Evolutionary conservation across 495 filamentous ascomycete species (phyloP).

Genomic region (Aspergillus saccharolyticus): DNA sequence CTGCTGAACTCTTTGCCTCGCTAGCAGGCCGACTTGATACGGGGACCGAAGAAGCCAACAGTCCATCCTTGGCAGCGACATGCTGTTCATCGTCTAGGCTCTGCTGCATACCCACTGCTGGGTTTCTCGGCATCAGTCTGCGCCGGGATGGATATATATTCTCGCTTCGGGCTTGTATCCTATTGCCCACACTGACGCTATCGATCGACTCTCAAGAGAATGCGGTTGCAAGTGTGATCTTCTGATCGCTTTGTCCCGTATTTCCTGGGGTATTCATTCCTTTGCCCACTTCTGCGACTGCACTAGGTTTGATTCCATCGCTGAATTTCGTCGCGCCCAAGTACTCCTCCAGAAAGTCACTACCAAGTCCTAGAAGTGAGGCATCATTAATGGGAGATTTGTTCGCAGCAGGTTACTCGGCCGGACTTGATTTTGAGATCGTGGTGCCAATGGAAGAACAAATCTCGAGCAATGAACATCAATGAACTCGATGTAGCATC

Average conservation of each 20-base stretch:
- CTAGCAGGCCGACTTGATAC: slow-evolving; percentile 9
- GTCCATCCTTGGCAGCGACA: slow-evolving; percentile 14
- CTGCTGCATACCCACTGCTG: slow-evolving; percentile 10
- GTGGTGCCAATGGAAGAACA: too few species aligned
- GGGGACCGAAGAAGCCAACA: slow-evolving; percentile 2
- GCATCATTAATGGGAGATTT: too few species aligned
- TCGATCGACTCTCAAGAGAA: slow-evolving; percentile 3
- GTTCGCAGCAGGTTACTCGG: too few species aligned
- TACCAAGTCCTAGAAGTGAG: too few species aligned
- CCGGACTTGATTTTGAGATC: too few species aligned
- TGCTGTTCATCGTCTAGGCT: slow-evolving; percentile 16
- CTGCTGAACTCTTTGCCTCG: slow-evolving; percentile 27
- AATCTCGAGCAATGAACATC: too few species aligned
- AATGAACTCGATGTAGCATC: neutral
- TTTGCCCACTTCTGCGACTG: too few species aligned
- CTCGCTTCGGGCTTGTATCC: slow-evolving; percentile 16
- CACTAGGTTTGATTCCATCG: too few species aligned
- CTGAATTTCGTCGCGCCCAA: too few species aligned
- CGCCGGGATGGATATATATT: slow-evolving; percentile 19
- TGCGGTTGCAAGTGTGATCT: slow-evolving; percentile 4
- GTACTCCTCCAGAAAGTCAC: too few species aligned
- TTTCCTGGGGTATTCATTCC: too few species aligned
- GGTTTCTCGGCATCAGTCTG: slow-evolving; percentile 14
- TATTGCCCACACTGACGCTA: slow-evolving; percentile 18
- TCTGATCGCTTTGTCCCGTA: neutral